These are phyloP conservation scores for Penicillium sp. DNA, from an alignment of 2,329 filamentous ascomycete genomes.

Conservation along the genomic window DNA sequence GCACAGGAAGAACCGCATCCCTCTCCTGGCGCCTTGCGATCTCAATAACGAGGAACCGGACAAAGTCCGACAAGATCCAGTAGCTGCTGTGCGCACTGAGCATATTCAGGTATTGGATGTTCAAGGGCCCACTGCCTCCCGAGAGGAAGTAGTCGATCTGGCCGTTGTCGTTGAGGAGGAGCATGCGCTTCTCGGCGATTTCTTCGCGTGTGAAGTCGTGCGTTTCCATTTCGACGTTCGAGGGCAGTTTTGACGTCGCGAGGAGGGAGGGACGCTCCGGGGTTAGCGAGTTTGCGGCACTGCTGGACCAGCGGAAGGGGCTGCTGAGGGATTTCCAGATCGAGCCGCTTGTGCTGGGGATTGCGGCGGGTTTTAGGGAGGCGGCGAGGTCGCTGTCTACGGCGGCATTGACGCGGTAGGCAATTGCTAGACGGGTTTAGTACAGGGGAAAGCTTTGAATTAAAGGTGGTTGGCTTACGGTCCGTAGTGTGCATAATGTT, in stretches of 20 bases:
- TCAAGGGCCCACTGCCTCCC: constrained; percentile 82
- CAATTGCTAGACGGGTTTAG: constrained; percentile 67
- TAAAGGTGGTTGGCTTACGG: constrained; percentile 41
- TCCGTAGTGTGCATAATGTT: constrained; percentile 82
- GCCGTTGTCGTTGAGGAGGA: constrained; percentile 90
- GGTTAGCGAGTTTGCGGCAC: constrained; percentile 69
- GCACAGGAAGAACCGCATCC: constrained; percentile 57
- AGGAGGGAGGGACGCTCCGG: constrained; percentile 61
- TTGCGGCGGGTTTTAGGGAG: constrained; percentile 75
- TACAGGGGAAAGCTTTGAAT: constrained; percentile 43
- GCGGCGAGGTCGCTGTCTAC: constrained; percentile 81
- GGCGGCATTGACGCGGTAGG: constrained; percentile 88
- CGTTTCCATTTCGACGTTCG: constrained; percentile 88
- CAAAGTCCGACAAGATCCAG: constrained; percentile 85
- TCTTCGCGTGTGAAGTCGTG: constrained; percentile 95
- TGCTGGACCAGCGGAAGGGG: constrained; percentile 59
- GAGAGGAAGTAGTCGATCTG: constrained; percentile 91
- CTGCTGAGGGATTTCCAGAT: constrained; percentile 69
- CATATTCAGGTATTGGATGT: constrained; percentile 98
- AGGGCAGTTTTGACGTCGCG: constrained; percentile 58
- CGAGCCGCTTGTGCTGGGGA: constrained; percentile 73
- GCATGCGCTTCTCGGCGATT: constrained; percentile 85
- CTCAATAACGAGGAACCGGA: constrained; percentile 88
- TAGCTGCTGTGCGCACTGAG: constrained; percentile 93
- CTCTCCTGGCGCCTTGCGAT: constrained; percentile 76